phyloP scores from a whole-genome alignment of 805 yeast species.

The Candida hungchunana region DNA sequence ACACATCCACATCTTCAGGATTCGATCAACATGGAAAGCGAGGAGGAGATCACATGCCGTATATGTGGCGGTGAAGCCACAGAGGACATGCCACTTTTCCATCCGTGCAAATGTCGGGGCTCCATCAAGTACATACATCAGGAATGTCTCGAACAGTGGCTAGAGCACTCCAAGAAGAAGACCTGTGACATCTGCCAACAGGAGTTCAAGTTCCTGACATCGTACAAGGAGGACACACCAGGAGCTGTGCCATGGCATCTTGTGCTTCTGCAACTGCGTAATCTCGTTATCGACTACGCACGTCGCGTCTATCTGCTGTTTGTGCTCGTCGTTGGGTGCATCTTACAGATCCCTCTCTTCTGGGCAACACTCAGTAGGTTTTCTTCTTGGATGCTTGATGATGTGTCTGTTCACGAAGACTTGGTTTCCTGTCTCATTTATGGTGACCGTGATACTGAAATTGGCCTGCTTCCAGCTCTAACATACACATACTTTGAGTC shows the following conservation, averaged over 20 bases:
- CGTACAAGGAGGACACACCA: constrained; percentile 65
- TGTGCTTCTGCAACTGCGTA: constrained; percentile 53
- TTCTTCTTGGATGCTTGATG: constrained; percentile 54
- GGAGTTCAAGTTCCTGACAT: constrained; percentile 62
- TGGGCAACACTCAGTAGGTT: constrained; percentile 53
- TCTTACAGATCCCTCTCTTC: constrained; percentile 53
- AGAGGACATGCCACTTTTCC: constrained; percentile 68
- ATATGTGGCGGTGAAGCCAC: constrained; percentile 94
- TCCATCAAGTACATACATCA: constrained; percentile 92
- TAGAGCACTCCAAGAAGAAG: constrained; percentile 45
- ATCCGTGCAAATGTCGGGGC: constrained; percentile 94
- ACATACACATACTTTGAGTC: constrained; percentile 26
- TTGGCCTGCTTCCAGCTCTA: constrained; percentile 3
- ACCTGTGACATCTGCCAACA: constrained; percentile 88
- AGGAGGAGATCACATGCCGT: constrained; percentile 62
- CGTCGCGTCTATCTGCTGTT: constrained; percentile 19
- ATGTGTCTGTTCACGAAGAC: constrained; percentile 39
- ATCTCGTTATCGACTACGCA: constrained; percentile 8
- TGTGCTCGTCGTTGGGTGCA: constrained; percentile 34
- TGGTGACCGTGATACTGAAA: constrained; percentile 15
- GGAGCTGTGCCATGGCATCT: too few species aligned
- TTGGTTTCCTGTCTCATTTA: constrained; percentile 24
- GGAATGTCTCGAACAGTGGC: constrained; percentile 88
- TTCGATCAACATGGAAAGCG: constrained; percentile 1
- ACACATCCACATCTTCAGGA: too few species aligned